These are phyloP conservation scores for Phytophthora chlamydospora DNA, from an alignment of 352 stramenopile genomes.

Conservation along the genomic window DNA sequence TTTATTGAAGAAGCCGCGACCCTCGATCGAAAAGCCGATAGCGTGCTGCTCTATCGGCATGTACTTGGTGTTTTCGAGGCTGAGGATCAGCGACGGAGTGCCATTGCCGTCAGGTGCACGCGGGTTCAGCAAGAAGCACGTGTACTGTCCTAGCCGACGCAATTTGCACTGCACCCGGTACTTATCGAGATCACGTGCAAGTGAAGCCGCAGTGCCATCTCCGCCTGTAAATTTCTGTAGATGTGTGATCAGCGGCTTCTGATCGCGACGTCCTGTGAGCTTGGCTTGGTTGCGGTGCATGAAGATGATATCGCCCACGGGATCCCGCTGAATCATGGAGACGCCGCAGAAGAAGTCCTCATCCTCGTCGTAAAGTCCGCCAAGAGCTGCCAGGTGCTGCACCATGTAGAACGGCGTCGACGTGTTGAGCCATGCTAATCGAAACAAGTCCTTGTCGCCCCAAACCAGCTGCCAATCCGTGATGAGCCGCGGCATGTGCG, in stretches of 20 bases:
- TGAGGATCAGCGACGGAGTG: constrained; percentile 63
- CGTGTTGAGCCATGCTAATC: constrained; percentile 81
- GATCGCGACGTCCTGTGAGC: constrained; percentile 63
- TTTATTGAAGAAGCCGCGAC: constrained; percentile 54
- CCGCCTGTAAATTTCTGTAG: constrained; percentile 80
- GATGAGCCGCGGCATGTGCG: constrained; percentile 58
- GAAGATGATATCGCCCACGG: constrained; percentile 75
- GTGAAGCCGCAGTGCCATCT: constrained; percentile 58
- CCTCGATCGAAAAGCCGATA: constrained; percentile 83
- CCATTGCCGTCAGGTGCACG: constrained; percentile 38
- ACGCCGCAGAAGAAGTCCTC: constrained; percentile 78
- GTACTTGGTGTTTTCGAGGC: constrained; percentile 64
- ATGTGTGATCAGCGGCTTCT: constrained; percentile 69
- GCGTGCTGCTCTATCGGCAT: constrained; percentile 66
- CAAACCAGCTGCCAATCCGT: constrained; percentile 74
- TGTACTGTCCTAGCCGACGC: constrained; percentile 59
- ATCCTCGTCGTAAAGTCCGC: constrained; percentile 51
- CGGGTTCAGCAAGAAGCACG: constrained; percentile 69
- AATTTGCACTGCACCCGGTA: constrained; percentile 76
- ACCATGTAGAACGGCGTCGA: constrained; percentile 73
- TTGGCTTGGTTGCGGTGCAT: constrained; percentile 85
- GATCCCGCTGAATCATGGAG: constrained; percentile 83
- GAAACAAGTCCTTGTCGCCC: constrained; percentile 77
- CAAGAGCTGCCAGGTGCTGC: constrained; percentile 59
- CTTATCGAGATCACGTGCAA: constrained; percentile 65